Percentiles rank a stretch among this genome's conserved stretches.
phyloP scores from a whole-genome alignment of 148 eudicot species.

The Simmondsia chinensis region DNA sequence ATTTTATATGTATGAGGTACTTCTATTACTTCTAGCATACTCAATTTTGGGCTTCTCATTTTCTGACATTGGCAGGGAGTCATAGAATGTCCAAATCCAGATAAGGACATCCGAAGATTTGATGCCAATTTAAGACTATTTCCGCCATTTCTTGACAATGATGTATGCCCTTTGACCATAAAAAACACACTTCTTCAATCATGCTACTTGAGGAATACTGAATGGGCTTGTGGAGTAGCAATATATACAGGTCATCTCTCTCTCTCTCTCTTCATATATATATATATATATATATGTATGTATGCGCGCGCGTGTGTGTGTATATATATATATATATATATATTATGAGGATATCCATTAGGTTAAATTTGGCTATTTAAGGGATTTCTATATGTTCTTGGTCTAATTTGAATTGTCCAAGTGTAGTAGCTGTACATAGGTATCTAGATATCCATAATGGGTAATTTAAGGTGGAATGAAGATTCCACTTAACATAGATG shows the following conservation, averaged over 20 bases:
- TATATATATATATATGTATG: too few relatives aligned
- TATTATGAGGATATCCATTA: too few relatives aligned
- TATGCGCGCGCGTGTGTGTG: too few relatives aligned
- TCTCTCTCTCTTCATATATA: not conserved
- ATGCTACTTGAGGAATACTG: slow-evolving; percentile 94
- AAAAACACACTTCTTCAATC: slow-evolving; percentile 95
- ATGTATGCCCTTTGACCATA: slow-evolving; percentile 83
- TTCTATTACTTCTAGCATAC: not conserved
- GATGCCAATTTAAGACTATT: slow-evolving; percentile 92
- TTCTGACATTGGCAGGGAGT: slow-evolving; percentile 61
- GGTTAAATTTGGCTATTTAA: too few relatives aligned
- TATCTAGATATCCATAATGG: too few relatives aligned
- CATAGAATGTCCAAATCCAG: slow-evolving; percentile 88
- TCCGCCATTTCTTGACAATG: slow-evolving; percentile 97
- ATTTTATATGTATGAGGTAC: too few relatives aligned
- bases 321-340: too few relatives aligned
- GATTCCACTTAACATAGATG: too few relatives aligned
- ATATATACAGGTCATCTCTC: slow-evolving; percentile 72
- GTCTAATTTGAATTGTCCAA: too few relatives aligned
- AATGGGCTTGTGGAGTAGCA: slow-evolving; percentile 99
- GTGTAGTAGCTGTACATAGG: too few relatives aligned
- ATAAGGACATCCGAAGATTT: slow-evolving; percentile 87
- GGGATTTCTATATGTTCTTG: too few relatives aligned
- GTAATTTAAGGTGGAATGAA: too few relatives aligned
- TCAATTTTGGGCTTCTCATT: slow-evolving; percentile 1